These are phyloP conservation scores for Pezicula neosporulosa DNA, from an alignment of 2,329 filamentous ascomycete species.

Conservation along the genomic window DNA sequence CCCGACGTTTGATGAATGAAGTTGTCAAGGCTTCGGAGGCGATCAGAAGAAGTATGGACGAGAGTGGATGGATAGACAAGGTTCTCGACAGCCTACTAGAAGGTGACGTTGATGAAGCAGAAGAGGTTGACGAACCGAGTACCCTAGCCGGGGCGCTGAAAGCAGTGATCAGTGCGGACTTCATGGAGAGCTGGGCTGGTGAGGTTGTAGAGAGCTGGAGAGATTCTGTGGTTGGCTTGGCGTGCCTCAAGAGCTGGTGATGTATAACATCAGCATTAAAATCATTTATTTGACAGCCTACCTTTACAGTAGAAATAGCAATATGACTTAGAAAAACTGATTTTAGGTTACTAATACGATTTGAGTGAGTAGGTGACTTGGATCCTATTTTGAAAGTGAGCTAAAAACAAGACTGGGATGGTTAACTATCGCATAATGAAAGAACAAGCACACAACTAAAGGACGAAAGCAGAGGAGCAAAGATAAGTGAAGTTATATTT, in stretches of 20 bases:
- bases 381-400: too few species aligned
- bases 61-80: slow-evolving; percentile 30
- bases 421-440: too few species aligned
- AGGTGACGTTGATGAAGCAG: slow-evolving; percentile 3
- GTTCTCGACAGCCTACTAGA: slow-evolving; percentile 18
- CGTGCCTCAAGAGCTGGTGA: slow-evolving; percentile 13
- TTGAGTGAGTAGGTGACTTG: too few species aligned
- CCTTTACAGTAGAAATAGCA: too few species aligned
- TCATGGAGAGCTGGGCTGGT: slow-evolving; percentile 29
- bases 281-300: too few species aligned
- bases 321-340: too few species aligned
- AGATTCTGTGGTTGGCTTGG: slow-evolving; percentile 25
- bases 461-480: too few species aligned
- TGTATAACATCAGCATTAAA: not conserved
- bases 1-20: slow-evolving; percentile 11
- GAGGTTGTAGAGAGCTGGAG: slow-evolving; percentile 28
- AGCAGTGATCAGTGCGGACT: slow-evolving; percentile 21
- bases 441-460: too few species aligned
- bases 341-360: too few species aligned
- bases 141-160: slow-evolving; percentile 15
- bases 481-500: too few species aligned
- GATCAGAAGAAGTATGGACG: slow-evolving; percentile 25
- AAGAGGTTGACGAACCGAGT: not conserved
- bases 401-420: too few species aligned
- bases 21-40: slow-evolving; percentile 15